A percentile compares a stretch with the other conserved stretches of the same genome.
Evolutionary conservation across 345 rosid species (phyloP).

Genomic region (Citrus hindsii): DNA sequence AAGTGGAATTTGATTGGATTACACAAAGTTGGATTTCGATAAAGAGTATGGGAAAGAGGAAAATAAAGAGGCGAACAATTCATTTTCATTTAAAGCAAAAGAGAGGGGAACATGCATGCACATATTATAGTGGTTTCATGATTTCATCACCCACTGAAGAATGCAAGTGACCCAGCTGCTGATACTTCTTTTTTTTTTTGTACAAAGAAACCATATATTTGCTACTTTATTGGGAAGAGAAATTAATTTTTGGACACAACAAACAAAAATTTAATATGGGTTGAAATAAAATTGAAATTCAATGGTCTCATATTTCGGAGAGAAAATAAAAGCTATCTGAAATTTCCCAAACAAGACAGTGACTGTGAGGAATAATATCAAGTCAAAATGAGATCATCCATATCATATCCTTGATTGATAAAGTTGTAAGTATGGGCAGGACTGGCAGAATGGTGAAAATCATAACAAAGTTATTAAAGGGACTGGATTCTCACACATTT

Average conservation of each 20-base stretch:
- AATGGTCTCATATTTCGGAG: not conserved
- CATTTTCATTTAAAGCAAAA: slow-evolving; percentile 15
- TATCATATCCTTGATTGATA: slow-evolving; percentile 1
- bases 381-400: not conserved
- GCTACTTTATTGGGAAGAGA: slow-evolving; percentile 14
- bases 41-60: slow-evolving; percentile 18
- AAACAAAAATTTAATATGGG: not conserved
- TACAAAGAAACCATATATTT: slow-evolving; percentile 1
- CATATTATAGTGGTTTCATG: not conserved
- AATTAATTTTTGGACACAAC: not conserved
- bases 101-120: not conserved
- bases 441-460: not conserved
- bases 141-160: slow-evolving; percentile 7
- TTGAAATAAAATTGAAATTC: not conserved
- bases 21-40: slow-evolving; percentile 18
- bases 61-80: slow-evolving; percentile 1
- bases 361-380: slow-evolving; percentile 6
- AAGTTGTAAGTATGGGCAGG: not conserved
- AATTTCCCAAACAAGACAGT: slow-evolving; percentile 2
- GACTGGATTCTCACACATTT: not conserved
- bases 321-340: not conserved
- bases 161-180: not conserved
- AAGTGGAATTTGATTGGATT: slow-evolving; percentile 33
- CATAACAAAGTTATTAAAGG: not conserved
- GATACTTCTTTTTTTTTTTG: not conserved